Evolutionary conservation across 768 basidiomycete genomes (phyloP).

Genomic region (Phlegmacium glaucopus): DNA sequence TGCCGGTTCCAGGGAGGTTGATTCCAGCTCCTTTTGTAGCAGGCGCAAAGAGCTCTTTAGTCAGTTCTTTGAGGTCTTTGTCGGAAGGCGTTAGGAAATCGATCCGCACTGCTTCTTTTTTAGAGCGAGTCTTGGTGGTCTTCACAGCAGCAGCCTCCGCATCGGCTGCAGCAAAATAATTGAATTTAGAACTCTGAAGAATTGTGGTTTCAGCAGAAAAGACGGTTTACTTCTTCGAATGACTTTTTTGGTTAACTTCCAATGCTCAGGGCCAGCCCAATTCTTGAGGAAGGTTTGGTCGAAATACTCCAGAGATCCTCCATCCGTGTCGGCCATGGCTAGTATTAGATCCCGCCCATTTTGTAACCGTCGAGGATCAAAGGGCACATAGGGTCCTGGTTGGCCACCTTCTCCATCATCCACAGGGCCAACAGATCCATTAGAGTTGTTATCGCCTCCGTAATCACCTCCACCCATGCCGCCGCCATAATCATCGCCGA

Average conservation of each 20-base stretch:
- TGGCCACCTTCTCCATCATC: conserved; percentile 36
- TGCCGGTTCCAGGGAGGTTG: conserved; percentile 56
- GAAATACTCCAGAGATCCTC: conserved; percentile 80
- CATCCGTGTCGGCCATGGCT: conserved; percentile 71
- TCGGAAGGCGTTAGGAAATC: conserved; percentile 67
- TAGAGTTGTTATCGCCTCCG: conserved; percentile 38
- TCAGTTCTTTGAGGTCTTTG: conserved; percentile 55
- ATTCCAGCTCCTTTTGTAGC: conserved; percentile 69
- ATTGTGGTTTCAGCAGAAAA: conserved; percentile 1
- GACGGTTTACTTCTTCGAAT: conserved; percentile 64
- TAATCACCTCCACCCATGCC: conserved; percentile 36
- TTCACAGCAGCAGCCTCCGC: conserved; percentile 44
- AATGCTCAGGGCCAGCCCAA: conserved; percentile 99
- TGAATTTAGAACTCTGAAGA: conserved; percentile 2
- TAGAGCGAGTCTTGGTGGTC: conserved; percentile 50
- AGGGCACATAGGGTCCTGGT: conserved; percentile 61
- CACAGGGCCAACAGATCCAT: conserved; percentile 42
- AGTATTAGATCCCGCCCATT: conserved; percentile 80
- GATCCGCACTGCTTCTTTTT: conserved; percentile 82
- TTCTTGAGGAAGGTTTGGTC: conserved; percentile 85
- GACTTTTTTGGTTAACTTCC: conserved; percentile 88
- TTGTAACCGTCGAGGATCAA: conserved; percentile 79
- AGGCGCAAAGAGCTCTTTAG: conserved; percentile 77
- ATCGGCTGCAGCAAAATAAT: conserved; percentile 23
- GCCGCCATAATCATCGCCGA: conserved; percentile 33